Conservation (phyloP, 345 rosid species). For the Salix viminalis region DNA sequence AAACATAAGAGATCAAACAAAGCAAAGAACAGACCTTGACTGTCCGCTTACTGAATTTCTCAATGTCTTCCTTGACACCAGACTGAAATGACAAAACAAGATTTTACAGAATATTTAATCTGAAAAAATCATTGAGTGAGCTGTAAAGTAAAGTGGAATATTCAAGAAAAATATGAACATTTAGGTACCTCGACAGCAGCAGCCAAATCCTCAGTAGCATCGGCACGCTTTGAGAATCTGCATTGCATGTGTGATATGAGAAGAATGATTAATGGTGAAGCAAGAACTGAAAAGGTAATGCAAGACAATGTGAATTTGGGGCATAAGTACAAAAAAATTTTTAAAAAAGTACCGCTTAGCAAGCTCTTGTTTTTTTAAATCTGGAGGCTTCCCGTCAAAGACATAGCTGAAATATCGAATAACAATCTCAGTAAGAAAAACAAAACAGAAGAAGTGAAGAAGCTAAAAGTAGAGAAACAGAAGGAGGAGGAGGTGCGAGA, state of each 20-base stretch:
- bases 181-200: constrained; percentile 60
- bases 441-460: neutral
- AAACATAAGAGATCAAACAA: neutral
- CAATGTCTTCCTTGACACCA: constrained; percentile 85
- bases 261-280: neutral
- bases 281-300: neutral
- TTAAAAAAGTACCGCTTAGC: constrained; percentile 58
- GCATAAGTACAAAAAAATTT: no score
- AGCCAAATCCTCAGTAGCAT: constrained; percentile 65
- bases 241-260: constrained; percentile 14
- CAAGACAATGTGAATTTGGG: neutral
- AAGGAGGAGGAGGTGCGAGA: constrained; percentile 10
- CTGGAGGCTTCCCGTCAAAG: constrained; percentile 87
- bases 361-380: constrained; percentile 80
- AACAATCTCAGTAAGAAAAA: constrained; percentile 2
- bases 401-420: constrained; percentile 50
- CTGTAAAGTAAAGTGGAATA: neutral
- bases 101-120: neutral
- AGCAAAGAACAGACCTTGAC: constrained; percentile 52
- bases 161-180: constrained; percentile 1
- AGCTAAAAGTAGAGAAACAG: neutral
- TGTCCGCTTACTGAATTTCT: constrained; percentile 87
- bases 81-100: constrained; percentile 30
- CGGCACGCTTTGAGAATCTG: constrained; percentile 76
- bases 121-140: neutral